Evolutionary conservation across 306 rosid genomes (phyloP), one percentile per base, ranked within the genome.

Genomic region (Mimosa bimucronata): DNA sequence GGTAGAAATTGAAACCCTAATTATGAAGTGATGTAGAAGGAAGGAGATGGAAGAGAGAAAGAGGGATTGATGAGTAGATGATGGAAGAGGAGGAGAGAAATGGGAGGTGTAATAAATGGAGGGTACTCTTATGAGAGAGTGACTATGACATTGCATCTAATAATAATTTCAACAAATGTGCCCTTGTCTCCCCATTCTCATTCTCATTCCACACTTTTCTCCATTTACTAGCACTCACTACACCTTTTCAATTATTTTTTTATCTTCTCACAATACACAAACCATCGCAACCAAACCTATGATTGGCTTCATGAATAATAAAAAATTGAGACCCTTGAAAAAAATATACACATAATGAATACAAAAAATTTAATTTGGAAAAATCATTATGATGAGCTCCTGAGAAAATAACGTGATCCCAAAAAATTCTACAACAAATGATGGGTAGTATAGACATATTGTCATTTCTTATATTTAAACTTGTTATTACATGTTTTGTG

Each of bases 61-160:
- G 88, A 79, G 78, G 86, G 85, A 92, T 83, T 85, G 88, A 86
- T 48, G 92, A 9, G 62, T 90, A 94, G 95, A 87, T 85, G 97
- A 90, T 88, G 94, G 91, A 87, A 12, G 65, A 58, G 30, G 11
- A 45, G 10, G 93, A 90, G 87, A 86, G 90, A 89, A 85, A 88
- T 90, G 88, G 90, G 85, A 94, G 10, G 48, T 46, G 92, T 85
- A 88, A 92, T 90, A 90, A 94, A 92, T 91, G 94, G 83, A 89
- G 92, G 94, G 94, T 88, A 90, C 95, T 84, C 89, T n/a, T 86
- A 78, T 77, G 81, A 91, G 80, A 90, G 94, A 90, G 85, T 89
- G 98, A 91, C 94, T 90, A 79, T 84, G 97, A 95, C 98, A 85
- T 85, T 91, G 86, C 97, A 89, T 87, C 92, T 88, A 91, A 85